phyloP scores from a whole-genome alignment of 1,284 basidiomycete species.

The Sanghuangporus sanghuang region DNA sequence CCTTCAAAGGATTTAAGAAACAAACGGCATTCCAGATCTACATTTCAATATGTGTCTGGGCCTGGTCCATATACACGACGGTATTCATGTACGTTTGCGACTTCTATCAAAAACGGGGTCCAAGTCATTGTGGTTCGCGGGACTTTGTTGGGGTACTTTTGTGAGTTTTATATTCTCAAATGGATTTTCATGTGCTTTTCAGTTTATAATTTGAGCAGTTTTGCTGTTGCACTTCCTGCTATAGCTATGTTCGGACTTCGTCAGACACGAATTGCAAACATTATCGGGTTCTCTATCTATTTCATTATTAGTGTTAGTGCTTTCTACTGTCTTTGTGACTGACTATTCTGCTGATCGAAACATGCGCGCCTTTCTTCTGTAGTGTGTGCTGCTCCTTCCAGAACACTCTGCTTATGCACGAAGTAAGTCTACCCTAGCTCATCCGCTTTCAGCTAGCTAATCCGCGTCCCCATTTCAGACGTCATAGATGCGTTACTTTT shows the following conservation, averaged over 20 bases:
- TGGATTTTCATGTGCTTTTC: not conserved
- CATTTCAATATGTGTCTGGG: slow-evolving; percentile 29
- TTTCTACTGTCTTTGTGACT: not conserved
- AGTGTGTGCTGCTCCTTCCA: slow-evolving; percentile 10
- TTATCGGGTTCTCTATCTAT: slow-evolving; percentile 20
- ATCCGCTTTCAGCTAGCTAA: not conserved
- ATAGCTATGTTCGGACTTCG: slow-evolving; percentile 26
- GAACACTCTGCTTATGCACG: slow-evolving; percentile 2
- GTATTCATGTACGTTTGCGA: slow-evolving; percentile 19
- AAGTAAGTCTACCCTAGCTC: slow-evolving; percentile 2
- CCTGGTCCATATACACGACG: slow-evolving; percentile 22
- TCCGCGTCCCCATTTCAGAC: not conserved
- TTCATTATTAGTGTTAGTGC: slow-evolving; percentile 16
- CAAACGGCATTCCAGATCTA: slow-evolving; percentile 29
- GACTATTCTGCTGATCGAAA: not conserved
- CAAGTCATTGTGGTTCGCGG: slow-evolving; percentile 15
- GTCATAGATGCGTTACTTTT: slow-evolving; percentile 12
- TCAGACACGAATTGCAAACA: slow-evolving; percentile 22
- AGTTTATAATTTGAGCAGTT: not conserved
- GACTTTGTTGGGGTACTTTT: slow-evolving; percentile 25
- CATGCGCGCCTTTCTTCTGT: too few species aligned
- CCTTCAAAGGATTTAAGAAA: slow-evolving; percentile 23
- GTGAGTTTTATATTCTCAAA: slow-evolving; percentile 12
- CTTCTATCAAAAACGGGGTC: slow-evolving; percentile 15
- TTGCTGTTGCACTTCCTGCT: slow-evolving; percentile 20